Base-by-base conservation (phyloP, 768 basidiomycete genomes). In the Lepiota subincarnata region DNA sequence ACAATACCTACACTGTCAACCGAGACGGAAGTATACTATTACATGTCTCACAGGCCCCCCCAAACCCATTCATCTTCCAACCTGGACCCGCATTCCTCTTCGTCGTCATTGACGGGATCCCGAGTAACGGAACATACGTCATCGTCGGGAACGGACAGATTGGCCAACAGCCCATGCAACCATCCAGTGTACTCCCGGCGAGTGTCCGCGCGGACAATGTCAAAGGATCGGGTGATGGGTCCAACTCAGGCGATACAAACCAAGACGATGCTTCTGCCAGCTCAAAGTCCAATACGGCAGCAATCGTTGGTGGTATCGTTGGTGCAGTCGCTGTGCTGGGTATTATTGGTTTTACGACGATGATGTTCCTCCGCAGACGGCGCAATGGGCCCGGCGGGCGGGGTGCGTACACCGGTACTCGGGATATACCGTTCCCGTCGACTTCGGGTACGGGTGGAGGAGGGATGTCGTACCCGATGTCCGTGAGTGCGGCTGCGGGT, bases 81-180 rank as follows among this genome's bases (percentile, higher is more conserved):
- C 95, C 96, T 4, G 95, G 95, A 4, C 94, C 95, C 6, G 88
- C 81, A 0, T 73, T 94, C 58, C 55, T 95, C 56, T 97, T 83
- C 62, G 88, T 95, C 55, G 87, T 83, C 34, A 79, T 98, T 57
- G 77, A 86, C 57, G 93, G 92, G 37, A 81, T 97, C 11, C 95
- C 94, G 2, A 86, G 84, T 48, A 86, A 84, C 55, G 94, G 87
- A 1, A 80, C 82, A 10, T 80, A 78, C 67, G 77, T 95, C 50
- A 89, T 83, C 53, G 76, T 93, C 20, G 95, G 95, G 3, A 84
- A 74, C 52, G 94, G 95, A 0, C 66, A 81, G 50, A 75, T 96
- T n/a, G 90, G 83, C 45, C 68, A 68, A 1, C 95, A 97, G 65
- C 77, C 87, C 1, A 79, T 73, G 0, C 57, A 66, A 2, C 56